Base-by-base conservation (phyloP, 2,329 filamentous ascomycete species). In the Pyricularia sp. region DNA sequence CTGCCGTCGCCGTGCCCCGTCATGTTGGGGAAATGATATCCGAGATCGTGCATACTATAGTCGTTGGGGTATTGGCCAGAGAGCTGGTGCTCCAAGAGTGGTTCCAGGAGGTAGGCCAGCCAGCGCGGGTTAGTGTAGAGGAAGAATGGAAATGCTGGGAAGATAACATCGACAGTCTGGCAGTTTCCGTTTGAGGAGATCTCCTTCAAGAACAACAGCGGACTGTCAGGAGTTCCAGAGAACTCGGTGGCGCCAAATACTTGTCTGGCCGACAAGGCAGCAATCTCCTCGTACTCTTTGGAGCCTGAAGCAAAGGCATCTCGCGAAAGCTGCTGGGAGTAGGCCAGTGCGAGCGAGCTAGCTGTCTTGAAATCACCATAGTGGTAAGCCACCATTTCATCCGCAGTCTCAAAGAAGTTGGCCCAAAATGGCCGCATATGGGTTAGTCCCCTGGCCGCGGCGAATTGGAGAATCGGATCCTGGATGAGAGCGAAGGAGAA, bases 121-220 rank as follows among this genome's bases (percentile, higher is more conserved):
- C 91, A 93, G 70, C 87, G 84, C 1, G 92, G 92, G 72, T 93
- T 93, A 10, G 91, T 93, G 75, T 94, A 94, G 12, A 94, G 78
- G 80, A 94, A 94, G 82, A 94, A 94, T 0, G 92, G 91, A 77
- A 92, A 93, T 0, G 91, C 85, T 0, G 92, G 92, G 79, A 92
- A 94, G 72, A 95, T 93, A 66, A 95, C 91, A 79, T 94, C 92
- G 23, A 94, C 90, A 0, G 92, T 94, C 76, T 95, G 91, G 76
- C 88, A 88, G 74, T 95, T 94, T 5, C 92, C 92, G 74, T 94
- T 90, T 7, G 90, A 93, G 4, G 90, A 92, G 69, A 95, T 94
- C 76, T 94, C 92, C 75, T 95, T 94, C 71, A 93, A 80, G 78
- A 94, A 94, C 28, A 94, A 78, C 61, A 94, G 83, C 0, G 90